A percentile compares a stretch with the other conserved stretches of the same genome.
phyloP scores from a whole-genome alignment of 805 yeast genomes.

The Lipomyces kockii region DNA sequence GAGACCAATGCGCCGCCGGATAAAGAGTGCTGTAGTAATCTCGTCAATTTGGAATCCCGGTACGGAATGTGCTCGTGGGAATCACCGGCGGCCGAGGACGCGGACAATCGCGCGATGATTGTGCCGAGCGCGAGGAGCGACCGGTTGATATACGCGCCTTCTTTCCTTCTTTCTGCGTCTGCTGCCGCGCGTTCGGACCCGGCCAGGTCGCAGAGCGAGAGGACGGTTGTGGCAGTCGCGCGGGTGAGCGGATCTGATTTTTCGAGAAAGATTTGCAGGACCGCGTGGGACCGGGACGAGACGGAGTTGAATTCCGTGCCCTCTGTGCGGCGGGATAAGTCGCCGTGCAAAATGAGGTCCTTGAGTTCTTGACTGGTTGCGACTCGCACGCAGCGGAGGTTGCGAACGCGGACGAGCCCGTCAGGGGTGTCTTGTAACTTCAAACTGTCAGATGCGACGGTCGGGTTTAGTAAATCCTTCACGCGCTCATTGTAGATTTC shows the following conservation, averaged over 20 bases:
- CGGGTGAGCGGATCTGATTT: conserved; percentile 37
- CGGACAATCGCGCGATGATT: conserved; percentile 80
- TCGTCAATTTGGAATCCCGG: conserved; percentile 88
- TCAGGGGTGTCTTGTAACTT: conserved; percentile 77
- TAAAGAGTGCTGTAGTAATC: conserved; percentile 88
- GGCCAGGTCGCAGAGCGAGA: conserved; percentile 91
- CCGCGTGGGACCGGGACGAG: conserved; percentile 91
- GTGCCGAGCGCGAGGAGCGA: conserved; percentile 88
- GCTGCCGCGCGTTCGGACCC: conserved; percentile 90
- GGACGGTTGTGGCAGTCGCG: conserved; percentile 49
- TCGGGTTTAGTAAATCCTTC: conserved; percentile 67
- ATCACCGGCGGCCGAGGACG: conserved; percentile 30
- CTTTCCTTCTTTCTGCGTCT: conserved; percentile 81
- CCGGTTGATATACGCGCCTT: conserved; percentile 91
- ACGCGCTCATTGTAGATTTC: conserved; percentile 89
- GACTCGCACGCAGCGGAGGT: conserved; percentile 68
- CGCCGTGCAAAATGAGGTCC: conserved; percentile 67
- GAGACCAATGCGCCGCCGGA: conserved; percentile 85
- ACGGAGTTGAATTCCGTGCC: conserved; percentile 88
- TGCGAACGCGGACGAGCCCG: conserved; percentile 72
- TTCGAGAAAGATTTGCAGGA: conserved; percentile 68
- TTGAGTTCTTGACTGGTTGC: conserved; percentile 63
- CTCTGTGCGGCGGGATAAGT: conserved; percentile 74
- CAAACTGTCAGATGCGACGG: conserved; percentile 56
- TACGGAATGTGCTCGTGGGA: conserved; percentile 71